Conservation (phyloP, 2,329 filamentous ascomycete species). For the Diaporthe citriasiana region DNA sequence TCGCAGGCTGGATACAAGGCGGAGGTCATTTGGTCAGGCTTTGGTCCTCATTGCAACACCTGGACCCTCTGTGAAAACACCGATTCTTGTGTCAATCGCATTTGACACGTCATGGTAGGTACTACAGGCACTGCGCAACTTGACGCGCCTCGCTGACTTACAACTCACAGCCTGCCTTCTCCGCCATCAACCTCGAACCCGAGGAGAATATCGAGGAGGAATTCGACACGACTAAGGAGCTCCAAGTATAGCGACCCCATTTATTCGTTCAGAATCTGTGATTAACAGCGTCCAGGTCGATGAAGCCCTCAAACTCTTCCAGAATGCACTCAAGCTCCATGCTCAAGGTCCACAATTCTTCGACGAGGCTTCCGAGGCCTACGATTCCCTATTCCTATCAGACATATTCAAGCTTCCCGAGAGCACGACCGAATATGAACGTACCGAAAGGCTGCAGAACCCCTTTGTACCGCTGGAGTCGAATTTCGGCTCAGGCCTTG, state of each 20-base stretch:
- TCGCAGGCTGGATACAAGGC: neutral
- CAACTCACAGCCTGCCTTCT: conserved; percentile 74
- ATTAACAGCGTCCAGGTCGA: conserved; percentile 74
- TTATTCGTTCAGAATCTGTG: neutral
- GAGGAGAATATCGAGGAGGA: conserved; percentile 93
- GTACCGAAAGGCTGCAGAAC: conserved; percentile 72
- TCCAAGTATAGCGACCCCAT: conserved; percentile 71
- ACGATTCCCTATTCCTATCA: conserved; percentile 86
- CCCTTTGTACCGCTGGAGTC: conserved; percentile 62
- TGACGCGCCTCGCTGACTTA: conserved; percentile 35
- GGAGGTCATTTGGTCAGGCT: neutral
- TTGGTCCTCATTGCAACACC: neutral
- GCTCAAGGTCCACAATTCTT: conserved; percentile 86
- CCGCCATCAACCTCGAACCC: conserved; percentile 92
- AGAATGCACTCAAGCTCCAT: conserved; percentile 90
- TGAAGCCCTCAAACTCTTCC: conserved; percentile 95
- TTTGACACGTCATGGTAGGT: conserved; percentile 33
- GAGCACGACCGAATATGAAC: conserved; percentile 85
- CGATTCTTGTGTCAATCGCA: neutral
- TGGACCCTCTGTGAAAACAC: neutral
- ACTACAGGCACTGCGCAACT: neutral
- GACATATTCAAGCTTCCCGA: conserved; percentile 96
- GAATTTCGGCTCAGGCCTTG: conserved; percentile 64
- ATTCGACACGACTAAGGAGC: conserved; percentile 93
- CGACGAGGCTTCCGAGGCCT: conserved; percentile 83